Conservation (phyloP, 1,139 yeast species). For the Suhomyces taliae region DNA sequence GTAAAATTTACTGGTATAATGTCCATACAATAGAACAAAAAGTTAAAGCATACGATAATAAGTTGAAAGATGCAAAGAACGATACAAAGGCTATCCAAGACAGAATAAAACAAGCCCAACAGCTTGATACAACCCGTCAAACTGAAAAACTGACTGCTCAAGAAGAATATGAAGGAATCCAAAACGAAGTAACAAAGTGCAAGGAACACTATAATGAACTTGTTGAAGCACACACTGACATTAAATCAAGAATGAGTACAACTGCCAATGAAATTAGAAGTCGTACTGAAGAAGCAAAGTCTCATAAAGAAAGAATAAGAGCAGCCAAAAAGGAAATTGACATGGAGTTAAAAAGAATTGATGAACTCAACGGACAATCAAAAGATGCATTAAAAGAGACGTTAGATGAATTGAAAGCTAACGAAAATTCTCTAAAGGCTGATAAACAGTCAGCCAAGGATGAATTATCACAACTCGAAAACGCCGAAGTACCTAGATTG, state of each 20-base stretch:
- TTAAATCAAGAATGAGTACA: slow-evolving; percentile 5
- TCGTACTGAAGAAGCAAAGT: slow-evolving; percentile 26
- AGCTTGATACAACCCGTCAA: slow-evolving; percentile 8
- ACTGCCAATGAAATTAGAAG: slow-evolving; percentile 19
- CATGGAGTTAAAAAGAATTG: slow-evolving; percentile 37
- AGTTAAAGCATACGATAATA: slow-evolving; percentile 19
- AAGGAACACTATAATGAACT: slow-evolving; percentile 4
- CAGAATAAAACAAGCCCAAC: slow-evolving; percentile 19
- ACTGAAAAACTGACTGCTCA: slow-evolving; percentile 11
- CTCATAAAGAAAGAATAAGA: slow-evolving; percentile 27
- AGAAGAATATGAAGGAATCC: slow-evolving; percentile 12
- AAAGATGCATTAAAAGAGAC: slow-evolving; percentile 24
- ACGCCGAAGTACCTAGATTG: slow-evolving; percentile 6
- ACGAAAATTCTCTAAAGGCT: slow-evolving; percentile 15
- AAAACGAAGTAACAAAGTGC: slow-evolving; percentile 11
- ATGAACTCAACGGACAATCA: slow-evolving; percentile 42
- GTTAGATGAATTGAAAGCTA: slow-evolving; percentile 15
- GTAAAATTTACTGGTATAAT: slow-evolving; percentile 67
- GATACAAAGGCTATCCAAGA: slow-evolving; percentile 21
- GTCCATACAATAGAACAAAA: slow-evolving; percentile 39
- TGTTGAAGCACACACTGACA: slow-evolving; percentile 2
- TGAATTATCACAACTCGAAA: slow-evolving; percentile 16
- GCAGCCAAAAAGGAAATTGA: slow-evolving; percentile 18
- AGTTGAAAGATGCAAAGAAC: slow-evolving; percentile 11
- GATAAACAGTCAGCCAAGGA: slow-evolving; percentile 19